Percentiles rank a stretch among this genome's conserved stretches.
These are phyloP conservation scores for Fusarium compactum DNA, from an alignment of 2,329 filamentous ascomycete genomes.

Conservation along the genomic window DNA sequence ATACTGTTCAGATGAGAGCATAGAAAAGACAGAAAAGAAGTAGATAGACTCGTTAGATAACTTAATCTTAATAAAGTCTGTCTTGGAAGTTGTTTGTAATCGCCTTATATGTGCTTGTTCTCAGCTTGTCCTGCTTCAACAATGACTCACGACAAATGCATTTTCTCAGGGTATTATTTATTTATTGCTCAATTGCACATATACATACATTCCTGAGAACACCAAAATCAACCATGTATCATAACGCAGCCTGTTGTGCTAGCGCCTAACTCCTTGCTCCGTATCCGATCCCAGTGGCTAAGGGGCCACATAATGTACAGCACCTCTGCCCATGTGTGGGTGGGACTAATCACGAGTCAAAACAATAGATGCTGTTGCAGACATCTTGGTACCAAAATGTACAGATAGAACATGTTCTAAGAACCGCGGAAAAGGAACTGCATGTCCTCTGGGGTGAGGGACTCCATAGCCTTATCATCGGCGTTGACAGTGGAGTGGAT, in stretches of 20 bases:
- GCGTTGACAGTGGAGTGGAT: conserved; percentile 97
- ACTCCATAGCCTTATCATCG: conserved; percentile 90
- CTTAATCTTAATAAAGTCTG: neutral
- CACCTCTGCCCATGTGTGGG: neutral
- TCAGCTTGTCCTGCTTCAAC: neutral
- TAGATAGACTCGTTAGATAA: conserved; percentile 22
- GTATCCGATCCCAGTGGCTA: conserved; percentile 1
- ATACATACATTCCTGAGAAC: neutral
- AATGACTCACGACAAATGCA: neutral
- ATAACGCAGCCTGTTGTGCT: neutral
- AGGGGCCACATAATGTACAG: conserved; percentile 19
- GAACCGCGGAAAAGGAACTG: conserved; percentile 92
- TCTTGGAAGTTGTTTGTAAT: neutral
- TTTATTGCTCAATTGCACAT: conserved; percentile 4
- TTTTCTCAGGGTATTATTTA: neutral
- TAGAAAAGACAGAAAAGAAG: conserved; percentile 5
- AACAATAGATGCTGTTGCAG: neutral
- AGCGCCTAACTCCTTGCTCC: conserved; percentile 26
- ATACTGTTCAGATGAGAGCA: neutral
- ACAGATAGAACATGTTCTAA: conserved; percentile 39
- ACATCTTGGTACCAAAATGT: neutral
- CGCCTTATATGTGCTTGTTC: neutral
- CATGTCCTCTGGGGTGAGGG: conserved; percentile 89
- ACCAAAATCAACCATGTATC: neutral
- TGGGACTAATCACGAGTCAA: neutral